phyloP scores from a whole-genome alignment of 2,329 filamentous ascomycete species.

The Nemania serpens region DNA sequence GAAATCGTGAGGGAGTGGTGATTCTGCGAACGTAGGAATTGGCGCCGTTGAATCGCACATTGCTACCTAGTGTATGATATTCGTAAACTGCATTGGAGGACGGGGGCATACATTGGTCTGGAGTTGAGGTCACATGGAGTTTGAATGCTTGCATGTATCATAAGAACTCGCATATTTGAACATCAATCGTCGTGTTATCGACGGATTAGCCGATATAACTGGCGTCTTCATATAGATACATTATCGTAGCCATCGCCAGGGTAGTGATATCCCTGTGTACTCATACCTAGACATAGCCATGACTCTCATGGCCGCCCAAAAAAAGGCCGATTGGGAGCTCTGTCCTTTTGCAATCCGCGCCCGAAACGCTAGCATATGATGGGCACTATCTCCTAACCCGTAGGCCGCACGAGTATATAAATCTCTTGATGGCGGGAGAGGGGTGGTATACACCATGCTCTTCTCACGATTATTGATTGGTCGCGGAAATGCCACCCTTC shows the following conservation, averaged over 20 bases:
- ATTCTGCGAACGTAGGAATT: conserved; percentile 32
- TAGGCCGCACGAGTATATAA: too few species aligned
- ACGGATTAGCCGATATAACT: too few species aligned
- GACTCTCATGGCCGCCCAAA: too few species aligned
- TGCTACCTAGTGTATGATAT: conserved; percentile 19
- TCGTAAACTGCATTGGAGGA: conserved; percentile 5
- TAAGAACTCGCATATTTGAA: conserved; percentile 8
- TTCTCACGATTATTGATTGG: background rate
- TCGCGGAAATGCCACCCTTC: conserved; percentile 1
- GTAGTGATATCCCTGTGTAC: background rate
- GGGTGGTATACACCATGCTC: too few species aligned
- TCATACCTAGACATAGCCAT: background rate
- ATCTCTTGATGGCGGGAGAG: too few species aligned
- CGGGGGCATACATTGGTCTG: conserved; percentile 4
- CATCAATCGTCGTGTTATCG: background rate
- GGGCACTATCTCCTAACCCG: too few species aligned
- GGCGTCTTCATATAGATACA: background rate
- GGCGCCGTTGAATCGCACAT: conserved; percentile 6
- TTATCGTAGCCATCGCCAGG: background rate
- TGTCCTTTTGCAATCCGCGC: too few species aligned
- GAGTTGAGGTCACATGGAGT: conserved; percentile 6
- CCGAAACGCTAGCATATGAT: too few species aligned
- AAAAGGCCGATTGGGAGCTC: too few species aligned
- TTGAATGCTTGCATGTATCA: background rate
- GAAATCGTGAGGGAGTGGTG: conserved; percentile 22